Conservation (phyloP, 345 rosid species). For the Trapa incisa region DNA sequence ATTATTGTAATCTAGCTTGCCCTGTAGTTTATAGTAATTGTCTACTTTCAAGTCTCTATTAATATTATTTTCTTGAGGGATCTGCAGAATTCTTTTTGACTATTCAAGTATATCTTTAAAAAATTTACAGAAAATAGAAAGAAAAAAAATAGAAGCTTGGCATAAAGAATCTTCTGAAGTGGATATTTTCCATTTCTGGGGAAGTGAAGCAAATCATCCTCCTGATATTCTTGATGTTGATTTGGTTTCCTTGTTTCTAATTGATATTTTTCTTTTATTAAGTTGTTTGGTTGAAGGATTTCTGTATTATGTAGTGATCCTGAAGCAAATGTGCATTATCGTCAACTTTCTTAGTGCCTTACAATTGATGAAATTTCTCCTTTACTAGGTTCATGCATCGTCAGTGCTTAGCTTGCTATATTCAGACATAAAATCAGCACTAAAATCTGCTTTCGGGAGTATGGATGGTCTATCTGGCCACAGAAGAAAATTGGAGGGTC, state of each 20-base stretch:
- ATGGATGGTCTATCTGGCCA: constrained; percentile 1
- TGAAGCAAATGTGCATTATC: not conserved
- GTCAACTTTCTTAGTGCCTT: not conserved
- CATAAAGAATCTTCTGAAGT: not conserved
- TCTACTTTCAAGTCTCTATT: not conserved
- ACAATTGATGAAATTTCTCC: not conserved
- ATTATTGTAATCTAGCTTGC: not conserved
- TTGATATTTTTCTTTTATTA: not conserved
- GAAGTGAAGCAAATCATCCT: not conserved
- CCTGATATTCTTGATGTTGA: not conserved
- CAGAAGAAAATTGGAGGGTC: constrained; percentile 50
- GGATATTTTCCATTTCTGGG: not conserved
- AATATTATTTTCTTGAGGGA: not conserved
- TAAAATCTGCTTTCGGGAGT: constrained; percentile 73
- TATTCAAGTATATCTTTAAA: not conserved
- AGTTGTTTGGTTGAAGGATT: not conserved
- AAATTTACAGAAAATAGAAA: not conserved
- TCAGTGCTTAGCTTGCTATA: constrained; percentile 76
- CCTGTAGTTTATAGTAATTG: not conserved
- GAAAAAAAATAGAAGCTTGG: not conserved
- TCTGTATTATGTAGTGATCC: not conserved
- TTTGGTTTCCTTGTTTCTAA: not conserved
- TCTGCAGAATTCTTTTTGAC: not conserved
- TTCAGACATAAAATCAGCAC: constrained; percentile 73
- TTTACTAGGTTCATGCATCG: constrained; percentile 64